Base-by-base conservation (phyloP, 1,139 yeast species). In the Pichia sp. region DNA sequence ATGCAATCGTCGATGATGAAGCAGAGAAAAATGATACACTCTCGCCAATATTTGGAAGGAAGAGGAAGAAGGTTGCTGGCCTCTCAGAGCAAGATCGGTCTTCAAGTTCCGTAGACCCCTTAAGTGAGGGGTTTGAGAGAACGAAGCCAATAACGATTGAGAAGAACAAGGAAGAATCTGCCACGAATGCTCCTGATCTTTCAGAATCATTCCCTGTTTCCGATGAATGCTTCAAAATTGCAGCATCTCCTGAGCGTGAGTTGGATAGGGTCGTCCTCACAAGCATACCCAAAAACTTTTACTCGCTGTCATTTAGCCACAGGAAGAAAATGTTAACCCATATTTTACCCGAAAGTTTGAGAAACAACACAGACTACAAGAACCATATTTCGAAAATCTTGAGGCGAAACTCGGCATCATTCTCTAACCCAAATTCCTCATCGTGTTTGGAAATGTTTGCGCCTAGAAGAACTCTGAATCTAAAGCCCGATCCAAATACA, bases 291-390 rank as follows among this genome's bases (percentile, higher is more conserved):
- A 61, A 67, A 1, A 71, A 79, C 50, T 82, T 78, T 51, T 64
- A 68, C 33, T 74, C 74, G 13, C 60, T 79, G 40, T 85, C 88
- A 0, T 81, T 80, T 52, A 75, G 84, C 5, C 84, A 78, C 50
- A 62, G 93, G 30, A 74, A 74, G 43, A 74, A 68, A 48, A 49
- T 76, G 22, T 66, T 82, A 6, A 62, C 66, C 37, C 73, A 77
- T 11, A 58, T 76, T 29, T 67, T 78, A 18, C 84, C 82, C 2
- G 63, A 66, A 1, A 24, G 28, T 16, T 30, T 53, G 18, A 52
- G 45, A 23, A 41, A 46, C 27, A 52, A 55, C 36, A 19, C 47
- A 3, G 48, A 50, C 8, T 56, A 56, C 30, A 55, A 48, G 22
- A 65, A 47, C 15, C 61, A 58, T 34, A 38, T 58, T 19, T 44